Evolutionary conservation across 257 asterid species (phyloP), one percentile per base, ranked within the genome.

Genomic region (Rauvolfia tetraphylla): DNA sequence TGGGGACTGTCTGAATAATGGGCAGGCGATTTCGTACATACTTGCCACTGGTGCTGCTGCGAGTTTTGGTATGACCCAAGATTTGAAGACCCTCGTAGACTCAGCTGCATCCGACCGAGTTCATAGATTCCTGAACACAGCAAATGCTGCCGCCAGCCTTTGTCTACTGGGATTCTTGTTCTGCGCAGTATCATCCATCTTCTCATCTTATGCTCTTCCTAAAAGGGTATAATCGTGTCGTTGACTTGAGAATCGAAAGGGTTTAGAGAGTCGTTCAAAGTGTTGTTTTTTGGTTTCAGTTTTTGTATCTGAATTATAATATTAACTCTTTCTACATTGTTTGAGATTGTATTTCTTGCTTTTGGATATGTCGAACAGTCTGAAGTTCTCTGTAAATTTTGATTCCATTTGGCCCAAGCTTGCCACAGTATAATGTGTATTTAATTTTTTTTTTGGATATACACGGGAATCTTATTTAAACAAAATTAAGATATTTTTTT

Each of bases 161-260:
- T 87, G 90, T 56, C 78, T 86, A 1, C 41, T 85, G 0, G 90
- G 84, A 0, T 86, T 79, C 81, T 53, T 83, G 58, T 79, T 87
- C 70, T 1, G 81, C 23, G 87, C 77, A n/a, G 65, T 73, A 11
- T 86, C 89, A 0, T 88, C 93, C 2, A 48, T 84, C 18, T 83
- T 88, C 73, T 88, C 90, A 1, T 81, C 90, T 17, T 75, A 78
- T 25, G 75, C 88, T 29, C 90, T 88, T 77, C 89, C 90, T 0
- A 88, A 88, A 72, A 82, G 75, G 77, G 81, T 27, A 10, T 78
- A 42, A 69, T 73, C 14, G 22, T 61, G 8, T 18, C 39, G 14
- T 54, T 22, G 39, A 34, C 0, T 4, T 15, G 41, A 23, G 39
- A n/a, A 5, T 12, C 46, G 10, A 25, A 33, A 36, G 3, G 58